Base-by-base conservation (phyloP, 768 basidiomycete species). In the Lyophyllum semitale region DNA sequence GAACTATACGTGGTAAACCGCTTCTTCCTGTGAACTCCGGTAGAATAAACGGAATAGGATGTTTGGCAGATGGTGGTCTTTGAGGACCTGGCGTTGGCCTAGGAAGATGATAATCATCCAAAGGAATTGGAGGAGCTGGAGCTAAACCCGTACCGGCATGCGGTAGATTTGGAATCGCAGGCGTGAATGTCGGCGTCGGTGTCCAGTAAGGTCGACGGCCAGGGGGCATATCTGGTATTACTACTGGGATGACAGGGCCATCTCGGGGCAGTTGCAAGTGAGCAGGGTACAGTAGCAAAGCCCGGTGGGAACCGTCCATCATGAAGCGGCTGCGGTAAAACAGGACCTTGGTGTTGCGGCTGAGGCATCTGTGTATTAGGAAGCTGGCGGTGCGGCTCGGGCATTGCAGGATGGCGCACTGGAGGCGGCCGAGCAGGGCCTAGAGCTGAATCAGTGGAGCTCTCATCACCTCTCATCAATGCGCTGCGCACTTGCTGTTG, bases 161-260 rank as follows among this genome's bases (percentile, higher is more conserved):
- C 9, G 41, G 33, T 2, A 4, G 4, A 38, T 54, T 26, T 4
- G 62, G 60, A 22, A 63, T 61, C 25, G 59, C 58, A 35, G 60
- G 58, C 3, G 23, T n/a, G 30, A 42, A 48, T 2, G 53, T 42
- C 5, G 54, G 49, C 29, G 20, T 46, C 8, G 54, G 48, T 9
- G 58, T 29, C 20, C 53, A 41, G 30, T 32, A 46, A 27, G 18
- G 48, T 13, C 15, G 40, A 26, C 17, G n/a, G 35, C 38, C 53
- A 17, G 46, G 30, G 22, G 22, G 18, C 17, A 47, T 50, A 18
- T 45, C 47, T 29, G 63, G 59, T 41, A 66, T 54, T 2, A 61
- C 61, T n/a, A 63, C 66, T 8, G 78, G 77, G 49, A 80, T 68
- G 20, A 79, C 73, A 8, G 72, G 72, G 26, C n/a, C 18, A 20